A percentile compares a stretch with the other conserved stretches of the same genome.
Conservation (phyloP, 192 early-diverging fungal species). For the Coemansia sp. region DNA sequence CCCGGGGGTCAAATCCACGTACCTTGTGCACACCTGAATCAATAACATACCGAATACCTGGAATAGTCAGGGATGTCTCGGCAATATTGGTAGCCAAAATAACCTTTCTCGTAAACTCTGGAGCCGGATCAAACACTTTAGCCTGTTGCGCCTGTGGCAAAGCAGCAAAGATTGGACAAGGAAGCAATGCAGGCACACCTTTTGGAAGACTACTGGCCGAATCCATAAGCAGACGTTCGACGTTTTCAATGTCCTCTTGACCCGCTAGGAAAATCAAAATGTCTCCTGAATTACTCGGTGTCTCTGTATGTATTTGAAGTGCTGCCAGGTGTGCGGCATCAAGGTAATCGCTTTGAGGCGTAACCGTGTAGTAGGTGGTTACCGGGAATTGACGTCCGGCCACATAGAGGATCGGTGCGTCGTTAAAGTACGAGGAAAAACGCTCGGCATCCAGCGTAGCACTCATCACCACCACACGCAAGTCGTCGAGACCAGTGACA, state of each 20-base stretch:
- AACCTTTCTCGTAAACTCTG: slow-evolving; percentile 81
- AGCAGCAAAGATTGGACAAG: slow-evolving; percentile 91
- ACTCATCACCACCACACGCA: slow-evolving; percentile 94
- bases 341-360: slow-evolving; percentile 87
- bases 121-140: slow-evolving; percentile 84
- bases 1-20: slow-evolving; percentile 81
- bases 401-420: slow-evolving; percentile 80
- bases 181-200: slow-evolving; percentile 56
- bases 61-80: slow-evolving; percentile 96
- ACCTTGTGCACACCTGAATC: slow-evolving; percentile 93
- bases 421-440: slow-evolving; percentile 87
- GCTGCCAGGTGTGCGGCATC: slow-evolving; percentile 82
- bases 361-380: slow-evolving; percentile 67
- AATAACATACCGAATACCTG: slow-evolving; percentile 90
- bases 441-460: slow-evolving; percentile 93
- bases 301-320: slow-evolving; percentile 86
- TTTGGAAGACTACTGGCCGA: slow-evolving; percentile 25
- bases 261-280: slow-evolving; percentile 93
- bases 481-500: slow-evolving; percentile 46
- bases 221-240: slow-evolving; percentile 72
- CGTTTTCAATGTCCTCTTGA: slow-evolving; percentile 87
- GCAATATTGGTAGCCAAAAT: slow-evolving; percentile 98
- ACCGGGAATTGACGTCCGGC: slow-evolving; percentile 91
- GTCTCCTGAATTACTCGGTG: slow-evolving; percentile 71
- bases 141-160: slow-evolving; percentile 86